These are phyloP conservation scores for Chloris gayana DNA, from an alignment of 176 grass and related monocot species.

Conservation along the genomic window DNA sequence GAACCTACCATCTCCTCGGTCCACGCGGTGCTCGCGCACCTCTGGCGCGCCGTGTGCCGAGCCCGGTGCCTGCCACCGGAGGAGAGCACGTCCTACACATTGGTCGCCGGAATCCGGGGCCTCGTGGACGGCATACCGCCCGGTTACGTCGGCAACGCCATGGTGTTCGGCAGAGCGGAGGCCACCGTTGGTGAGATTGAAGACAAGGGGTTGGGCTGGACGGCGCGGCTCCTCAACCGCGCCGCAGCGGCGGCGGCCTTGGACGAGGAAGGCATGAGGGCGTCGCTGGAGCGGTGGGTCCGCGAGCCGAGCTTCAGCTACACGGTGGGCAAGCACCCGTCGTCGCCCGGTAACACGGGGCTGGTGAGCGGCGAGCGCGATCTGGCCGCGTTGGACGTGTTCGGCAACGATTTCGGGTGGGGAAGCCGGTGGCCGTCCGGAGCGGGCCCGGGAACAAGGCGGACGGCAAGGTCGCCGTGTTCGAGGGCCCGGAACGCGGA, in stretches of 20 bases:
- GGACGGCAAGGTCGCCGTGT: slow-evolving; percentile 43
- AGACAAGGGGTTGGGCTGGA: slow-evolving; percentile 34
- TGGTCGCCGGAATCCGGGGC: background rate
- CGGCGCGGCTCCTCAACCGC: slow-evolving; percentile 44
- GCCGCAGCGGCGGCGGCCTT: slow-evolving; percentile 40
- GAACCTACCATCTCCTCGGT: slow-evolving; percentile 44
- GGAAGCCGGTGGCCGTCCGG: slow-evolving; percentile 38
- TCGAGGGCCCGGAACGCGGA: background rate
- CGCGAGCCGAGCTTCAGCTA: slow-evolving; percentile 10
- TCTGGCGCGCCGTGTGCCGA: slow-evolving; percentile 35
- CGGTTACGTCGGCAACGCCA: slow-evolving; percentile 48
- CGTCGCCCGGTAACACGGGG: too few species aligned
- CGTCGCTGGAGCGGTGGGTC: slow-evolving; percentile 7
- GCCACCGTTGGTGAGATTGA: slow-evolving; percentile 37
- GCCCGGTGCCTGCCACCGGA: slow-evolving; percentile 30
- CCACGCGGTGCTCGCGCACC: slow-evolving; percentile 40
- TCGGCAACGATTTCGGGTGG: slow-evolving; percentile 56
- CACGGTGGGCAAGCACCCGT: too few species aligned
- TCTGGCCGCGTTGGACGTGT: slow-evolving; percentile 52
- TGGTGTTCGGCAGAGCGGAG: slow-evolving; percentile 22
- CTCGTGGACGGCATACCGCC: slow-evolving; percentile 30
- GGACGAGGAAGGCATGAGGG: slow-evolving; percentile 17
- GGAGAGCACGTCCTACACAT: background rate
- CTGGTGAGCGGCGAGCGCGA: too few species aligned
- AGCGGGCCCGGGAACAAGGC: slow-evolving; percentile 46